Conservation (phyloP, 345 rosid species). For the Abelmoschus esculentus region DNA sequence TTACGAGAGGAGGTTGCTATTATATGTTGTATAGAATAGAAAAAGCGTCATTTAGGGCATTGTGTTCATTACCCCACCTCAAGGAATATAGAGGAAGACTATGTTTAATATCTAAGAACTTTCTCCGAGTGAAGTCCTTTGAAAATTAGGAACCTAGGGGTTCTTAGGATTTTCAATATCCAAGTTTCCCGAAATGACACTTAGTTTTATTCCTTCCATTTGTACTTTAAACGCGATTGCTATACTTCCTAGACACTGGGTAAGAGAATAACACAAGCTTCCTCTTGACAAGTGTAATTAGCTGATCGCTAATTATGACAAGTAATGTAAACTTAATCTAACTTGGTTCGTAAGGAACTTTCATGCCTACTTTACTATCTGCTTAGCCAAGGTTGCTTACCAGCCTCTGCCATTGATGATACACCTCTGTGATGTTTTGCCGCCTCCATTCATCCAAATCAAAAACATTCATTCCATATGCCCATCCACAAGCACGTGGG, state of each 20-base stretch:
- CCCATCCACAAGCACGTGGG: slow-evolving; percentile 99
- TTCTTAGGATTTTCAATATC: not conserved
- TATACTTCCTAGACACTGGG: not conserved
- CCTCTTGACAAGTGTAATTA: not conserved
- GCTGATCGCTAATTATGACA: not conserved
- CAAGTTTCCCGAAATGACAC: not conserved
- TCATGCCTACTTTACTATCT: not conserved
- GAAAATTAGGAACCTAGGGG: not conserved
- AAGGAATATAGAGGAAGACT: no score
- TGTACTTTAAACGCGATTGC: not conserved
- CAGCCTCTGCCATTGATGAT: slow-evolving; percentile 93
- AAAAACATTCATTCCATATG: slow-evolving; percentile 94
- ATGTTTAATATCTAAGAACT: not conserved
- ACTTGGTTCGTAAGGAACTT: not conserved
- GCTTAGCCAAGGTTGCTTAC: slow-evolving; percentile 32
- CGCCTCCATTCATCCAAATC: slow-evolving; percentile 84
- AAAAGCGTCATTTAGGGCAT: no score
- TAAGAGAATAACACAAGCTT: not conserved
- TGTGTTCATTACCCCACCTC: no score
- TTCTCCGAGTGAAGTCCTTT: not conserved
- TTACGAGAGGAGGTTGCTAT: no score
- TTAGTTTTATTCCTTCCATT: not conserved
- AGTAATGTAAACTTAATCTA: not conserved
- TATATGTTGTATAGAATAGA: not conserved
- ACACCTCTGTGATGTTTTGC: slow-evolving; percentile 80